Percentiles rank a stretch among this genome's conserved stretches.
These are phyloP conservation scores for Pulicaria dysenterica DNA, from an alignment of 129 eudicot genomes.

Conservation along the genomic window DNA sequence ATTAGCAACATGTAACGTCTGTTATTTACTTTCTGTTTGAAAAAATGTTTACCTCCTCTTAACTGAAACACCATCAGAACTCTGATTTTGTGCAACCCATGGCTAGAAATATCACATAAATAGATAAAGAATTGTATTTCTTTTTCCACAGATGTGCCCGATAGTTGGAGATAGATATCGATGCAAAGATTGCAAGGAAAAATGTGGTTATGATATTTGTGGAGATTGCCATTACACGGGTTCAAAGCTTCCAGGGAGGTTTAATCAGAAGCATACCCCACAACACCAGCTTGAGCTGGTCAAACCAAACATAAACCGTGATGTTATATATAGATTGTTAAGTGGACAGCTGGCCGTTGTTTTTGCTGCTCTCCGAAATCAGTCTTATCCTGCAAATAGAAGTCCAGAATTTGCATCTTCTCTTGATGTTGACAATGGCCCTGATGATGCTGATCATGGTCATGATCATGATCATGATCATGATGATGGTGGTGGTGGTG, in stretches of 20 bases:
- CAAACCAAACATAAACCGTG: constrained; percentile 30
- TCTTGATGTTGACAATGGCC: constrained; percentile 8
- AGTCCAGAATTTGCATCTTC: constrained; percentile 24
- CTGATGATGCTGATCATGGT: not conserved
- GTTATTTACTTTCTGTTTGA: not conserved
- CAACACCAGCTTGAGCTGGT: constrained; percentile 61
- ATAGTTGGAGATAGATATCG: constrained; percentile 70
- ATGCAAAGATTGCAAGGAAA: constrained; percentile 72
- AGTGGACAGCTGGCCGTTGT: constrained; percentile 46
- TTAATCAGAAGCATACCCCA: constrained; percentile 75
- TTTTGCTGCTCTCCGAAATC: constrained; percentile 35
- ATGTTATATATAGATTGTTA: constrained; percentile 41
- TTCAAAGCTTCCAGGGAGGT: constrained; percentile 76
- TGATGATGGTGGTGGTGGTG: constrained; percentile 36
- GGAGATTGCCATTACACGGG: constrained; percentile 60
- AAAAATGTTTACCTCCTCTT: not conserved
- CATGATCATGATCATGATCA: constrained; percentile 3
- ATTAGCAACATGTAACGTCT: not conserved
- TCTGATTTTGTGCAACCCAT: not conserved
- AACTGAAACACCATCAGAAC: not conserved
- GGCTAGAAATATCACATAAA: not conserved
- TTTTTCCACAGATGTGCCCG: constrained; percentile 62
- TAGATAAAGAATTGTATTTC: not conserved
- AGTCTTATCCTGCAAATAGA: constrained; percentile 11
- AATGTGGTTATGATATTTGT: constrained; percentile 63